Evolutionary conservation across 129 eudicot species (phyloP).

Genomic region (Flaveria trinervia): DNA sequence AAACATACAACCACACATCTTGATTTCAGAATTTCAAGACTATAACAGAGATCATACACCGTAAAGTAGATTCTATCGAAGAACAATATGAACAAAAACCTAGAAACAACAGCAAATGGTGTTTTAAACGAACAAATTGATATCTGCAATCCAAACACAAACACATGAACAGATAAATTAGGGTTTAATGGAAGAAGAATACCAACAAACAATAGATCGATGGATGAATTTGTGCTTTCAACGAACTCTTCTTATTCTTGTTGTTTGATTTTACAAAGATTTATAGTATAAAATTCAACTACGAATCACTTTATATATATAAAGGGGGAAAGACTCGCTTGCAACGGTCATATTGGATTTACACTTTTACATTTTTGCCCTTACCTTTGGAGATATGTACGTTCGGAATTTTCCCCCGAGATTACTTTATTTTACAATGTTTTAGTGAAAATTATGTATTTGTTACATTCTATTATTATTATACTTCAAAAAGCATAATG

Average conservation of each 20-base stretch:
- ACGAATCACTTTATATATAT: not conserved
- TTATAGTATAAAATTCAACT: not conserved
- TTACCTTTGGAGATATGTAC: not conserved
- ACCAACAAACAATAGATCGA: slow-evolving; percentile 15
- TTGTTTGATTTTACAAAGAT: not conserved
- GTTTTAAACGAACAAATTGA: not conserved
- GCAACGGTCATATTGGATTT: slow-evolving; percentile 31
- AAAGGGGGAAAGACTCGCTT: not conserved
- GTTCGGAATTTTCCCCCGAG: not conserved
- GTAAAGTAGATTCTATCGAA: not conserved
- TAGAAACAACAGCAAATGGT: not conserved
- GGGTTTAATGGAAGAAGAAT: slow-evolving; percentile 23
- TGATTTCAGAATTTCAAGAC: not conserved
- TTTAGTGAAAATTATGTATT: not conserved
- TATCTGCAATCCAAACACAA: slow-evolving; percentile 9
- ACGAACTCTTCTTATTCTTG: not conserved
- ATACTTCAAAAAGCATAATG: no score
- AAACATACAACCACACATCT: not conserved
- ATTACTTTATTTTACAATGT: not conserved
- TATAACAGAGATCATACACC: not conserved
- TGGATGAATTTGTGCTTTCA: slow-evolving; percentile 1
- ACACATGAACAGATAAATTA: slow-evolving; percentile 8
- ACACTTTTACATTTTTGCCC: slow-evolving; percentile 22
- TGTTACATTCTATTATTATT: not conserved
- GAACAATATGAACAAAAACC: not conserved